Evolutionary conservation across 768 basidiomycete species (phyloP), one percentile per base, ranked within the genome.

Genomic region (Boletus vermiculosoides): DNA sequence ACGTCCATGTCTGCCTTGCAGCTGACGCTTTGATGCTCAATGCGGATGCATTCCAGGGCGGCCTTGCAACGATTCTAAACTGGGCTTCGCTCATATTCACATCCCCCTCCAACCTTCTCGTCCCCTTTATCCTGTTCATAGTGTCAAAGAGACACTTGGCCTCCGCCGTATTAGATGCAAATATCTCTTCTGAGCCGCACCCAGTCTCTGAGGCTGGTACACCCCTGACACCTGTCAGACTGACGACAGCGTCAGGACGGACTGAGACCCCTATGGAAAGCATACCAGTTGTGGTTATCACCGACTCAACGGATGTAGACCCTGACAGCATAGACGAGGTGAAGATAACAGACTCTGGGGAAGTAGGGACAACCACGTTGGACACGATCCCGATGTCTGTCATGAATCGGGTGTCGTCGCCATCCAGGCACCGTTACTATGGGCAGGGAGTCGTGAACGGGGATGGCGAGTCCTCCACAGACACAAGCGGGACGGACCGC

Each of bases 61-160:
- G 59, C 42, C 45, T 66, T 11, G 23, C 54, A 15, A 54, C 39
- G 1, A 65, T 67, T 51, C 42, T 67, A 12, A 67, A 66, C 11
- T 67, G 66, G 66, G 63, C 66, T 5, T 67, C 66, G 4, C 66
- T 67, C 15, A 45, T 67, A 52, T 60, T 67, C 45, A 67, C 66
- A 1, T 54, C 63, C 4, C 66, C 66, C 20, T 53, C 58, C 3
- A 66, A 66, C 45, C 66, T 66, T 20, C 60, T 66, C 45, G 37
- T 66, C 10, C 66, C 63, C 13, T 67, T 68, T 30, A 34, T 67
- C 15, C 31, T 67, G 2, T 65, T 65, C 37, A 55, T 65, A 2
- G 31, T 57, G 6, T 67, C 66, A 8, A 67, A 67, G 25, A 42
- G 57, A 46, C 57, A 60, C 52, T 12, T 30, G 13, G 66, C 66